These are phyloP conservation scores for Phanerodontia chrysosporium DNA, from an alignment of 768 basidiomycete genomes.

Conservation along the genomic window DNA sequence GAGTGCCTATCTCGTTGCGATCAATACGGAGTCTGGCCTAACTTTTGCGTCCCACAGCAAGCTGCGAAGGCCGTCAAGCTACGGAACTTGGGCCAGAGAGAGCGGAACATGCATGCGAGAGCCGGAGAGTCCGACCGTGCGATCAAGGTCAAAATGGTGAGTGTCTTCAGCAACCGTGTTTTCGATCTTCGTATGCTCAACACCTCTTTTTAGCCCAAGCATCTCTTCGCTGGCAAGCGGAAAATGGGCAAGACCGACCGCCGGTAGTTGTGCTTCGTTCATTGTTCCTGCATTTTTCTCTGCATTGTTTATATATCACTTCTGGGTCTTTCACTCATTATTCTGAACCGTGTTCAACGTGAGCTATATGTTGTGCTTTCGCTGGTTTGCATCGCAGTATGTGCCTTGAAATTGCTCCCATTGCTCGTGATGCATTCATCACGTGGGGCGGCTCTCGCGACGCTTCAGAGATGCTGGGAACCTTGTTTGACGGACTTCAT, in stretches of 20 bases:
- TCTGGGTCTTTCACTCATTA: background rate
- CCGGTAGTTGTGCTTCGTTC: slow-evolving; percentile 38
- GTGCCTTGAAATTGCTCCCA: too few species aligned
- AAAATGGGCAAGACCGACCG: slow-evolving; percentile 81
- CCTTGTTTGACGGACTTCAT: too few species aligned
- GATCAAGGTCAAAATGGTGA: slow-evolving; percentile 80
- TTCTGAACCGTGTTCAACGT: too few species aligned
- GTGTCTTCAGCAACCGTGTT: background rate
- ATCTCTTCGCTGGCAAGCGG: slow-evolving; percentile 82
- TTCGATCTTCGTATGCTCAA: slow-evolving; percentile 4
- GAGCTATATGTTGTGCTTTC: too few species aligned
- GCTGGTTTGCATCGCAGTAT: too few species aligned
- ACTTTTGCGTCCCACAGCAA: slow-evolving; percentile 48
- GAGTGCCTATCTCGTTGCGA: slow-evolving; percentile 22
- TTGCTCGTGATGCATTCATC: too few species aligned
- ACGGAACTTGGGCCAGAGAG: slow-evolving; percentile 82
- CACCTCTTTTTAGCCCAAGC: slow-evolving; percentile 60
- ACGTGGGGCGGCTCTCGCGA: too few species aligned
- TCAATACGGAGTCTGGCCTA: background rate
- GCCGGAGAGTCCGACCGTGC: slow-evolving; percentile 87
- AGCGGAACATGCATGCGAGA: slow-evolving; percentile 82
- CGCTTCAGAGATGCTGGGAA: too few species aligned
- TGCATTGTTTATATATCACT: background rate
- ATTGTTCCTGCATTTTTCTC: background rate
- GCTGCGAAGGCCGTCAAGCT: slow-evolving; percentile 73